Base-by-base conservation (phyloP, 257 asterid species). In the Ehretia macrophylla region DNA sequence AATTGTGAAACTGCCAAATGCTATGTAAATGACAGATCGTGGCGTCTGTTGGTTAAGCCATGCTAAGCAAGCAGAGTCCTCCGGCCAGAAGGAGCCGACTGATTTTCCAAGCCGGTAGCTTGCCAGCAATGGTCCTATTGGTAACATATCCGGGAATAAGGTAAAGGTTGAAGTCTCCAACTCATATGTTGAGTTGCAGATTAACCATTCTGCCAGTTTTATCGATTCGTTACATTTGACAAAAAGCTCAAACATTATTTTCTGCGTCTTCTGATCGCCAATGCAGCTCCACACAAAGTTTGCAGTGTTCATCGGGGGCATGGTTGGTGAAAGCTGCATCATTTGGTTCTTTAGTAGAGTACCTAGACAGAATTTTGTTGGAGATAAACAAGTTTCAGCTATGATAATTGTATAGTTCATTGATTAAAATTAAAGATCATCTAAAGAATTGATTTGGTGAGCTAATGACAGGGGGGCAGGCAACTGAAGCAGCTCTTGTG, bases 1-100 rank as follows among this genome's bases (percentile, higher is more conserved):
- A 17, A 84, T 19, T 0, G 87, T 74, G 59, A 70, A 73, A 68
- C 90, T 86, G 3, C 93, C 93, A 37, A 81, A 83, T 18, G 89
- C 85, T 11, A 81, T 73, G 17, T 83, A 83, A 18, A 81, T 50
- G 8, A 75, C 75, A 4, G 89, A 83, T 51, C 64, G 21, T 0
- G 39, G 38, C 23, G 76, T 77, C 53, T 86, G 85, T 49, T 62
- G 73, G 60, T 84, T 82, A 0, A 84, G 92, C 92, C 88, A 81
- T 16, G 53, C 27, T 20, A 84, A 50, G 72, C 80, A 70, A 4
- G 40, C 57, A 0, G 74, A 70, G 44, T 81, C 92, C 42, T 72
- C 75, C 0, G 74, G 55, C 88, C 88, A 84, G 74, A 79, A 84
- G 19, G n/a, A 8, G 2, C 93, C 88, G 0, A 69, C 57, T 13